Percentiles rank a stretch among this genome's conserved stretches.
Conservation (phyloP, 2,329 filamentous ascomycete genomes). For the Hypoxylon sp. region DNA sequence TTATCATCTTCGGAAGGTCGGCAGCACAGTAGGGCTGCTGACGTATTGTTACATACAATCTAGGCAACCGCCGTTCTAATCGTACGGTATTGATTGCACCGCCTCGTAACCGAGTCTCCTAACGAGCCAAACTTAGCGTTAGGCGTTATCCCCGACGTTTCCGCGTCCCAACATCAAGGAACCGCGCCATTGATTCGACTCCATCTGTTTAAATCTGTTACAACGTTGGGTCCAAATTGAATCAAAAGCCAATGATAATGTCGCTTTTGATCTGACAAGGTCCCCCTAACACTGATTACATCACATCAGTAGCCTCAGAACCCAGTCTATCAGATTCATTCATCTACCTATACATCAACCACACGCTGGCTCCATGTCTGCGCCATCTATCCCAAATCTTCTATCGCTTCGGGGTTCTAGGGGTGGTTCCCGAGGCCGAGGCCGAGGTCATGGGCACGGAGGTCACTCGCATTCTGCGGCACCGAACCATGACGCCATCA, state of each 20-base stretch:
- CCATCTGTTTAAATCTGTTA: conserved; percentile 19
- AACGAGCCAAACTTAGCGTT: conserved; percentile 14
- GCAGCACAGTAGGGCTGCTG: conserved; percentile 27
- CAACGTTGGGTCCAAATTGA: conserved; percentile 14
- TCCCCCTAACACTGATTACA: conserved; percentile 23
- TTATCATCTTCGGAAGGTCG: conserved; percentile 32
- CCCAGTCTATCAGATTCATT: neutral
- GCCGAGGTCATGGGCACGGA: conserved; percentile 51
- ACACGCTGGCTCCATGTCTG: conserved; percentile 69
- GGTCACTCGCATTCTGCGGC: conserved; percentile 43
- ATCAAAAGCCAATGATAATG: conserved; percentile 23
- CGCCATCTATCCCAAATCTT: conserved; percentile 84
- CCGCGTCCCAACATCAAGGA: conserved; percentile 4
- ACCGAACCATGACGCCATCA: conserved; percentile 75
- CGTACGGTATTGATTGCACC: conserved; percentile 33
- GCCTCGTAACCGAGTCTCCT: conserved; percentile 27
- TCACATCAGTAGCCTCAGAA: conserved; percentile 28
- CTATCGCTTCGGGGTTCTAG: conserved; percentile 69
- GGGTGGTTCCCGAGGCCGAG: conserved; percentile 59
- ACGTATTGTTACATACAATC: conserved; percentile 22
- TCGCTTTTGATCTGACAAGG: conserved; percentile 25
- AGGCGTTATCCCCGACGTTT: conserved; percentile 4
- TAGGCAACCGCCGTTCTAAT: conserved; percentile 33
- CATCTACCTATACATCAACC: neutral
- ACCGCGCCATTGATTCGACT: conserved; percentile 24